Conservation (phyloP, 176 grass and related monocot genomes). For the Zizania latifolia region DNA sequence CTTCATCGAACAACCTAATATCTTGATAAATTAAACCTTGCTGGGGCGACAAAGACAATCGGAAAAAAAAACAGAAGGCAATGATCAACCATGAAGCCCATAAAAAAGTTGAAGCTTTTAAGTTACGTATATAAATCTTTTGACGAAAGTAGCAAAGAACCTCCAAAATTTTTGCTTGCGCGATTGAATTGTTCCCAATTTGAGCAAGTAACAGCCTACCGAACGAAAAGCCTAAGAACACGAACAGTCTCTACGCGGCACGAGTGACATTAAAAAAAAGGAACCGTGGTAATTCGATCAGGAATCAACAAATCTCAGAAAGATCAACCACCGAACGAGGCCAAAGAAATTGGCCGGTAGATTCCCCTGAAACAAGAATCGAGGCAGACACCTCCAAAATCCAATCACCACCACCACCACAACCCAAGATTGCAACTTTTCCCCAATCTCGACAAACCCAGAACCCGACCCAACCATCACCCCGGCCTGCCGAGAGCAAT, state of each 20-base stretch:
- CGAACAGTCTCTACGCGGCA: no score
- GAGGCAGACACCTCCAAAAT: neutral
- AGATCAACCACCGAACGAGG: neutral
- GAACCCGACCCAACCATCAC: neutral
- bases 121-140: neutral
- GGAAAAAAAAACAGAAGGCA: neutral
- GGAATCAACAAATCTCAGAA: no score
- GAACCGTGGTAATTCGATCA: no score
- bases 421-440: neutral
- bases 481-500: neutral
- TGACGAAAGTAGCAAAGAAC: conserved; percentile 11
- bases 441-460: neutral
- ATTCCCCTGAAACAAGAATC: neutral
- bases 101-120: neutral
- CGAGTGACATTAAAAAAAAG: no score
- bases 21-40: no score
- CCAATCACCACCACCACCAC: neutral
- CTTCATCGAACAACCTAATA: no score
- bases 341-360: neutral
- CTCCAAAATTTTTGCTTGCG: neutral
- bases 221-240: neutral
- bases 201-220: conserved; percentile 5
- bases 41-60: no score
- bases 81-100: neutral
- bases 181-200: conserved; percentile 15